Base-by-base conservation (phyloP, 768 basidiomycete genomes). In the Boletales sp. region DNA sequence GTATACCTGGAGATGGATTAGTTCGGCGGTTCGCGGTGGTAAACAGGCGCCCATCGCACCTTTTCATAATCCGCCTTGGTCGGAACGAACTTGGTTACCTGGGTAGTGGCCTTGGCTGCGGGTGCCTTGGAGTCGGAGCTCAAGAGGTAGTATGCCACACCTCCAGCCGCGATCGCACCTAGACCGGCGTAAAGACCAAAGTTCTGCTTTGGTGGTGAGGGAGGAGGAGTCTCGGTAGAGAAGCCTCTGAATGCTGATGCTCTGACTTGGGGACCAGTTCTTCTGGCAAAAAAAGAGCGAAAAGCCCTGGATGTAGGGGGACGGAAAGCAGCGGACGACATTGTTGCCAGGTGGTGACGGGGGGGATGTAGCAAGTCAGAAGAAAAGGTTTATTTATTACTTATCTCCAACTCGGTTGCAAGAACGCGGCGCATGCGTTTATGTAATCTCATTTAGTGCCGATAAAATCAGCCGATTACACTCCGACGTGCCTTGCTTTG, bases 31-130 rank as follows among this genome's bases (percentile, higher is more conserved):
- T 46, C 48, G 13, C n/a, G 4, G 6, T 1, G 14, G 15, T 1
- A 11, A 11, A 41, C 2, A 40, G 30, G 8, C 21, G 36, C 12
- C 7, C 6, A 43, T 11, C 69, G 10, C 30, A 84, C 88, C 81
- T 95, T 93, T 68, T 91, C 87, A 66, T 94, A 97, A 63, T 97
- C 94, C 45, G 83, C 83, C 72, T 87, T 82, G 35, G 82, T 77
- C 18, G 89, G 87, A 12, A 79, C 78, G 66, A 92, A 85, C 52
- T 87, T 86, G 37, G 80, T 73, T 31, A 76, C 81, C 65, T 85
- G 89, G 13, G 76, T 77, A 19, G 73, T 61, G 8, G 85, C 81
- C 64, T 82, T 87, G 48, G 78, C 63, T 15, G 80, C 76, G 37
- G 82, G 78, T 21, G 70, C 70, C 13, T 74, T 75, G 5, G 75